Conservation (phyloP, 1,139 yeast genomes). For the Kurtzmaniella quercitrusa region DNA sequence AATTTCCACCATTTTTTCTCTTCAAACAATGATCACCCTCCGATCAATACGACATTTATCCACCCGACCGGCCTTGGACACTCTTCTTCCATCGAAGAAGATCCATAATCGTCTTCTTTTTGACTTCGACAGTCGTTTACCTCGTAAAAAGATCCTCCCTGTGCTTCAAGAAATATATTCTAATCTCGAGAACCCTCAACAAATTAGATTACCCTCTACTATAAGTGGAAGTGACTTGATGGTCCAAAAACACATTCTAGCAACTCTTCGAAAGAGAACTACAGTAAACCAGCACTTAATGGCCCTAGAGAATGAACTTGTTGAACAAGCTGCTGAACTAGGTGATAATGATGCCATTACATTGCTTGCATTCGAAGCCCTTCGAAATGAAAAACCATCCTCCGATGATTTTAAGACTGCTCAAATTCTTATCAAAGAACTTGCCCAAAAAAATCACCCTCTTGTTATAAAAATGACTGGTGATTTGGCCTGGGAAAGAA, state of each 20-base stretch:
- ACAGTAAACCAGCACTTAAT: constrained; percentile 52
- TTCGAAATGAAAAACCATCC: constrained; percentile 23
- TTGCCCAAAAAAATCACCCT: constrained; percentile 64
- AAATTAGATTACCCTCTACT: constrained; percentile 37
- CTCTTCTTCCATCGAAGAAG: constrained; percentile 56
- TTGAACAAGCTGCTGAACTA: constrained; percentile 78
- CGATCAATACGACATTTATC: neutral
- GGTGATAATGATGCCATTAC: constrained; percentile 82
- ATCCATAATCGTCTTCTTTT: constrained; percentile 56
- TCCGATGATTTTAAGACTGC: constrained; percentile 62
- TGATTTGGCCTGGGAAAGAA: constrained; percentile 55
- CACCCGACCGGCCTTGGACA: constrained; percentile 39
- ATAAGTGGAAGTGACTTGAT: constrained; percentile 57
- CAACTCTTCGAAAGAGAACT: constrained; percentile 56
- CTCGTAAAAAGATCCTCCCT: constrained; percentile 51
- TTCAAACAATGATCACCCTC: neutral
- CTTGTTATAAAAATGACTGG: constrained; percentile 70
- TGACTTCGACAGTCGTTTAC: constrained; percentile 57
- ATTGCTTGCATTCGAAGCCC: constrained; percentile 60
- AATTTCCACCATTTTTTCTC: neutral
- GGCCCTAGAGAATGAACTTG: constrained; percentile 61
- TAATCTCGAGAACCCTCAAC: constrained; percentile 32
- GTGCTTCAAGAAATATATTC: constrained; percentile 48
- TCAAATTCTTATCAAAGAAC: constrained; percentile 51
- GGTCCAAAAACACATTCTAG: constrained; percentile 63